A percentile compares a stretch with the other conserved stretches of the same genome.
phyloP scores from a whole-genome alignment of 2,329 filamentous ascomycete species.

The Talaromyces marneffei region DNA sequence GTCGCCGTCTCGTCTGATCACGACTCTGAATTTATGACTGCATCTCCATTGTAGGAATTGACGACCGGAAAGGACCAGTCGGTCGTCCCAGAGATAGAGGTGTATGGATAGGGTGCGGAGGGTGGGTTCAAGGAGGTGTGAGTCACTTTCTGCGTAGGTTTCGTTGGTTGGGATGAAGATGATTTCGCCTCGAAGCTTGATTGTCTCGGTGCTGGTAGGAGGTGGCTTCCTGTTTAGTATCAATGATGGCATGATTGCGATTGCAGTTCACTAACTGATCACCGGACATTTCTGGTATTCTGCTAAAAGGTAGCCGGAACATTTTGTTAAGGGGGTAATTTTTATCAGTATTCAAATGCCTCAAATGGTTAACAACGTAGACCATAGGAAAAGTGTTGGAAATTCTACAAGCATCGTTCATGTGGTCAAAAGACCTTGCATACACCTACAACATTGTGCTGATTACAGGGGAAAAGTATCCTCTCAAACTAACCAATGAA shows the following conservation, averaged over 20 bases:
- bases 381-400: background rate
- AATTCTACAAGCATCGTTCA: background rate
- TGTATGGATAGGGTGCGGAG: background rate
- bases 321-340: background rate
- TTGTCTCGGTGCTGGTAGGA: background rate
- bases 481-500: background rate
- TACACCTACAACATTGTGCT: too few species aligned
- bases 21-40: background rate
- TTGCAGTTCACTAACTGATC: background rate
- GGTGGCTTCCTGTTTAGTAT: background rate
- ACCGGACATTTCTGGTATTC: background rate
- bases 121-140: background rate
- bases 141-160: background rate
- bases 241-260: background rate
- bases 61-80: background rate
- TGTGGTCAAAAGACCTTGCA: background rate
- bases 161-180: background rate
- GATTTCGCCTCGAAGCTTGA: conserved; percentile 4
- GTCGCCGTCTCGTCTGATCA: background rate
- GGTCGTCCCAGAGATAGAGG: conserved; percentile 3
- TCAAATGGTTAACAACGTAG: background rate
- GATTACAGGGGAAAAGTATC: background rate
- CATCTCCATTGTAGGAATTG: conserved; percentile 3
- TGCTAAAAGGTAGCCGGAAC: background rate
- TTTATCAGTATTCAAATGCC: background rate